Percentiles rank a stretch among this genome's conserved stretches.
phyloP scores from a whole-genome alignment of 2,329 filamentous ascomycete species.

The Aureobasidium namibiae region DNA sequence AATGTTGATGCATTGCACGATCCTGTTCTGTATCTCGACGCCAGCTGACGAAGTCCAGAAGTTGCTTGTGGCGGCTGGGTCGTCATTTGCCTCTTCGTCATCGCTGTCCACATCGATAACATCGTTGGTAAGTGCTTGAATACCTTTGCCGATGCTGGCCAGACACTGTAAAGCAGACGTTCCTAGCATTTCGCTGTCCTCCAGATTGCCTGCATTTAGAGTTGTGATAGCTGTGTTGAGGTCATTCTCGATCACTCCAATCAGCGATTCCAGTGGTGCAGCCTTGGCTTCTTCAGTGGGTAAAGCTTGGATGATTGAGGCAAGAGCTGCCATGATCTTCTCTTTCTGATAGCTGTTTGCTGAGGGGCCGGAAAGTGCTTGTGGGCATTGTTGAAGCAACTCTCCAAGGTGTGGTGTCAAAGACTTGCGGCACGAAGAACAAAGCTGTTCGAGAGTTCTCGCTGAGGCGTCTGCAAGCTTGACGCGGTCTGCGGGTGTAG shows the following conservation, averaged over 20 bases:
- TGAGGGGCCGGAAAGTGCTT: constrained; percentile 50
- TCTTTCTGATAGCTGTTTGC: constrained; percentile 65
- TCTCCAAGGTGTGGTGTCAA: constrained; percentile 59
- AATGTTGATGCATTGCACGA: constrained; percentile 44
- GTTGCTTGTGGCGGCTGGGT: constrained; percentile 21
- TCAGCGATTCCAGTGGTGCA: constrained; percentile 48
- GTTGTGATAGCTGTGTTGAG: constrained; percentile 35
- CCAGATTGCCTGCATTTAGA: constrained; percentile 27
- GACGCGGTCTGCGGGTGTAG: constrained; percentile 29
- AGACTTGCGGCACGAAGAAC: constrained; percentile 63
- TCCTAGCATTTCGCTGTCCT: constrained; percentile 36
- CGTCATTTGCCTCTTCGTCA: constrained; percentile 26
- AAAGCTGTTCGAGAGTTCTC: constrained; percentile 65
- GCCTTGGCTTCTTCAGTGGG: constrained; percentile 49
- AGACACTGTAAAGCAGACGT: constrained; percentile 58
- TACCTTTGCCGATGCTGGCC: constrained; percentile 59
- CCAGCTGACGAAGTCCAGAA: constrained; percentile 46
- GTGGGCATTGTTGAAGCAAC: constrained; percentile 64
- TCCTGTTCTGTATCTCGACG: constrained; percentile 41
- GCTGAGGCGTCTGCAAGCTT: constrained; percentile 60
- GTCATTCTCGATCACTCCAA: constrained; percentile 56
- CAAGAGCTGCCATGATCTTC: constrained; percentile 64
- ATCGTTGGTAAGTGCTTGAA: constrained; percentile 60
- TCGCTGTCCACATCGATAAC: constrained; percentile 57
- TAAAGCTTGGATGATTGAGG: constrained; percentile 66